Conservation (phyloP, 1,284 basidiomycete genomes). For the Pulveroboletus sp. region DNA sequence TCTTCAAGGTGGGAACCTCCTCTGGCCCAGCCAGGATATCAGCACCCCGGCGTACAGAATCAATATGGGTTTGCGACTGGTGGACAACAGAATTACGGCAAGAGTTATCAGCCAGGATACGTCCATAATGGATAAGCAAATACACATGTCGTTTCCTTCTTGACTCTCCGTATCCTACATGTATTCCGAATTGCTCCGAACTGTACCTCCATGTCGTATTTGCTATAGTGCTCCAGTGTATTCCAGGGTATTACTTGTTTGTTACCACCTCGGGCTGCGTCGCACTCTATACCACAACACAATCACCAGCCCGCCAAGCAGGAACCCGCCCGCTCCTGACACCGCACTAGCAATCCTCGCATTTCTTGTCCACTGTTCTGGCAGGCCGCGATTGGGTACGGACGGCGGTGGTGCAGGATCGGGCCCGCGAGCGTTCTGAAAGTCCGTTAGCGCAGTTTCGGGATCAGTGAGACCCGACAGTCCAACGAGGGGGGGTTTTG, state of each 20-base stretch:
- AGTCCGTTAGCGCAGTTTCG: slow-evolving; percentile 40
- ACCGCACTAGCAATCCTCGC: slow-evolving; percentile 16
- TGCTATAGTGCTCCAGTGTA: not conserved
- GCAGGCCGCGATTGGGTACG: slow-evolving; percentile 17
- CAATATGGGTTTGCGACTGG: slow-evolving; percentile 14
- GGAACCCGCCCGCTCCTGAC: slow-evolving; percentile 33
- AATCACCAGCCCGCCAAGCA: slow-evolving; percentile 37
- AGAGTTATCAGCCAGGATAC: slow-evolving; percentile 37
- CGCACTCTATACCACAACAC: slow-evolving; percentile 18
- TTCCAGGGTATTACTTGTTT: not conserved
- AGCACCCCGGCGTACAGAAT: slow-evolving; percentile 27
- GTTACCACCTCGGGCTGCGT: slow-evolving; percentile 11
- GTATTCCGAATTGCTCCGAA: not conserved
- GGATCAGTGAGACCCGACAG: slow-evolving; percentile 50
- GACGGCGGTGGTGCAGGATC: slow-evolving; percentile 39
- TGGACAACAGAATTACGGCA: slow-evolving; percentile 10
- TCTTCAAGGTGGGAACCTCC: slow-evolving; percentile 45
- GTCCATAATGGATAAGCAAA: slow-evolving; percentile 17
- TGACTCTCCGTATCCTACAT: not conserved
- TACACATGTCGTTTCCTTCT: not conserved
- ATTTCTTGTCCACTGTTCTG: slow-evolving; percentile 20
- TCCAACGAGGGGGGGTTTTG: slow-evolving; percentile 48
- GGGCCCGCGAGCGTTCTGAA: slow-evolving; percentile 46
- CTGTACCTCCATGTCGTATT: slow-evolving; percentile 10
- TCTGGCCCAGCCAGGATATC: slow-evolving; percentile 35